Evolutionary conservation across 2,329 filamentous ascomycete species (phyloP), one percentile per base, ranked within the genome.

Genomic region (Fusarium anguioides): DNA sequence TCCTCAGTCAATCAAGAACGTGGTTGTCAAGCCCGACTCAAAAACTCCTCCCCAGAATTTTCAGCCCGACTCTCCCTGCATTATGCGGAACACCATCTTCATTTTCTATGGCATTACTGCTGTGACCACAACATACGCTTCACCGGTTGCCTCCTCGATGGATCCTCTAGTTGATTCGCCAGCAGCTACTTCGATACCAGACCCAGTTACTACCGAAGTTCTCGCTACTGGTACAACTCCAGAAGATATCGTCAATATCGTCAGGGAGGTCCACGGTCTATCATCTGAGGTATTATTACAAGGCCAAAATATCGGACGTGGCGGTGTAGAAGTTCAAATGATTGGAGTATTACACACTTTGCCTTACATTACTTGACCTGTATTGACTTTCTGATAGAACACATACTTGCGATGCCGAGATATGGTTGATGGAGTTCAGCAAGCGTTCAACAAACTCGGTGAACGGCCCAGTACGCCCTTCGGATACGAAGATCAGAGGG

Each of bases 321-420:
- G 24, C 12, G 60, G 59, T 44, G 46, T 63, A 23, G 44, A 65
- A 21, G 36, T 42, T 15, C 46, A 49, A 12, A 39, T 44, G 3
- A 41, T 57, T 17, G 60, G 54, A 40, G 64, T 49, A 47, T 35
- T 36, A 6, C 15, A 23, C 8, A 8, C 10, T 42, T 36, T 21
- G 3, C n/a, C 35, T 24, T 24, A 7, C 23, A 11, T 8, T n/a
- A 11, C 15, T 64, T 52, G 24, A 15, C 31, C 10, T 17, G 7
- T 31, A 24, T 39, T 60, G 24, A 65, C 40, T 14, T 24, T 6
- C 8, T 40, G 10, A 18, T n/a, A 68, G 54, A 54, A 66, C 21
- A 36, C 59, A 35, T 60, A 65, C 48, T 31, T 68, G 7, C 33
- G 64, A 6, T 68, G 64, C 18, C 48, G 54, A 20, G 40, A 47